phyloP scores from a whole-genome alignment of 257 asterid genomes.

The Vinca minor region DNA sequence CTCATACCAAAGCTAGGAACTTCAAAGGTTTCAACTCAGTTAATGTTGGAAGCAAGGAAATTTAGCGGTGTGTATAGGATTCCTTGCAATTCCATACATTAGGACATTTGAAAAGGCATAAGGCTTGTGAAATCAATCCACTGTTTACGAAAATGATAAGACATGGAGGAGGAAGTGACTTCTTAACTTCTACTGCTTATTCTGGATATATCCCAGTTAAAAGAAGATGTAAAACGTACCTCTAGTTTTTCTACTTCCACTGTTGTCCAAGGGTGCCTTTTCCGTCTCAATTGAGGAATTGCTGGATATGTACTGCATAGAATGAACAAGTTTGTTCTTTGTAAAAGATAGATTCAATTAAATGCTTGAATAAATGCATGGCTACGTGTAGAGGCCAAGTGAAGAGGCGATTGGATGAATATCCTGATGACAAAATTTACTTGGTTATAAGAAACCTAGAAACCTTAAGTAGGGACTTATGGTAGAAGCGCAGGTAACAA shows the following conservation, averaged over 20 bases:
- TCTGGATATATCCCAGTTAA: background rate
- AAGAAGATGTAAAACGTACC: constrained; percentile 26
- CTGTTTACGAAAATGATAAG: background rate
- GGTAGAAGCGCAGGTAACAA: too few relatives aligned
- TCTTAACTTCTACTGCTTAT: background rate
- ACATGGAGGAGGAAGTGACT: background rate
- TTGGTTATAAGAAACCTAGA: background rate
- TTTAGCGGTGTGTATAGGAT: too few relatives aligned
- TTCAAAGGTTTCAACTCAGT: too few relatives aligned
- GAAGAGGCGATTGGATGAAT: too few relatives aligned
- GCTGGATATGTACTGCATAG: constrained; percentile 39
- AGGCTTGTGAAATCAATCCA: background rate
- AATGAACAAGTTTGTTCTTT: background rate
- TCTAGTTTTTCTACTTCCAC: constrained; percentile 50
- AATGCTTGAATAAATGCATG: background rate
- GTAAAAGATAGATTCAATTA: too few relatives aligned
- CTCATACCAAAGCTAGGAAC: background rate
- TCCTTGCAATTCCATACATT: too few relatives aligned
- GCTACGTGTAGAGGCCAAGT: background rate
- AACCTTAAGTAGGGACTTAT: background rate
- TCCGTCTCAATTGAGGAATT: constrained; percentile 33
- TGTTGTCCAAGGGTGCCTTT: constrained; percentile 43
- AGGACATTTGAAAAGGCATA: background rate
- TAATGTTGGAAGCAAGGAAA: too few relatives aligned
- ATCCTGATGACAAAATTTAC: background rate